phyloP scores from a whole-genome alignment of 78 protist species.

The Dictyostelium capitatum region DNA sequence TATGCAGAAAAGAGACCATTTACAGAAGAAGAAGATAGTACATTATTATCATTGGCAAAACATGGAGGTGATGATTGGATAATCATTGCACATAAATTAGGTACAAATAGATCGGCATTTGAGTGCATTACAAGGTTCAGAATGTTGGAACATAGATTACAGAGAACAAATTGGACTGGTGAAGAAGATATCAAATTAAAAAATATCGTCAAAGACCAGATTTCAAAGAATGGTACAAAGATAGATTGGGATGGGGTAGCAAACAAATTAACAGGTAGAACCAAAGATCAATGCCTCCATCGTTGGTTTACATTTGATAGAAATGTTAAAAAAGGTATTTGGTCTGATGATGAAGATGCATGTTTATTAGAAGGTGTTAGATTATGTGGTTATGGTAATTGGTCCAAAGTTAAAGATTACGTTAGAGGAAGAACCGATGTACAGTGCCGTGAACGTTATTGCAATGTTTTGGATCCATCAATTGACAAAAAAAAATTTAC shows the following conservation, averaged over 20 bases:
- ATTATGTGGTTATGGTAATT: conserved; percentile 56
- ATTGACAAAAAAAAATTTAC: conserved; percentile 89
- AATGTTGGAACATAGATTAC: conserved; percentile 25
- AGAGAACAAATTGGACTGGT: conserved; percentile 67
- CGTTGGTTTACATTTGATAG: conserved; percentile 81
- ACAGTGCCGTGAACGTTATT: conserved; percentile 94
- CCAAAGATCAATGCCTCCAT: conserved; percentile 81
- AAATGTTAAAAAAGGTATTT: conserved; percentile 37
- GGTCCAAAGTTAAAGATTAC: conserved; percentile 70
- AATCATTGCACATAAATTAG: conserved; percentile 4
- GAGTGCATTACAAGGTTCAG: conserved; percentile 51
- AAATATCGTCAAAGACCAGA: neutral
- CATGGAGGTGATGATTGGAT: conserved; percentile 62
- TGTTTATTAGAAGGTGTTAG: conserved; percentile 33
- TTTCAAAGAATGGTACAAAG: neutral
- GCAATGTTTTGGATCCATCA: conserved; percentile 90
- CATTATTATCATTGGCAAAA: conserved; percentile 37
- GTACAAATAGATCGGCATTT: conserved; percentile 25
- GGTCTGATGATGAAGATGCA: conserved; percentile 74
- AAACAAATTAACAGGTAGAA: conserved; percentile 53
- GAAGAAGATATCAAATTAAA: conserved; percentile 67
- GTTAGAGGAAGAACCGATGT: conserved; percentile 88
- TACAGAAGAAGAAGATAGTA: conserved; percentile 74
- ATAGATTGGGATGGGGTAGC: conserved; percentile 49
- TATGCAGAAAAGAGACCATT: conserved; percentile 41